Base-by-base conservation (phyloP, 2,329 filamentous ascomycete species). In the Xylaria sp. region DNA sequence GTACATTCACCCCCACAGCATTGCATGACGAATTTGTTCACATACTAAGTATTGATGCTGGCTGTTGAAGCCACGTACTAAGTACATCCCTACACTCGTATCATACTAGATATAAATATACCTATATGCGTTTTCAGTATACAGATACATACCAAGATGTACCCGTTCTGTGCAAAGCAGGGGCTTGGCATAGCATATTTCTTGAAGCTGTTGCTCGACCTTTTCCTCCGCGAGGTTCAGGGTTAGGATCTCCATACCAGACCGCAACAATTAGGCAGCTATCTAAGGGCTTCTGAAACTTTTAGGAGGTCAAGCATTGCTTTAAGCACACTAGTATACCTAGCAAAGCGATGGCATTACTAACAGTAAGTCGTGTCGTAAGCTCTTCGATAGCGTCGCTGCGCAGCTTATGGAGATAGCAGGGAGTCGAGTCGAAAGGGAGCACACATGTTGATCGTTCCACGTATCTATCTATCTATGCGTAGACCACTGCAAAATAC, bases 361-460 rank as follows among this genome's bases (percentile, higher is more conserved):
- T 32, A 21, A 37, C 40, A 59, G 62, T 40, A 27, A 44, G 35
- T 48, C 16, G 27, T 50, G 42, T 54, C 29, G 35, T 63, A 35
- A 63, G 65, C 60, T 68, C 48, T 27, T 63, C 54, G 35, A 53
- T 55, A 58, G 47, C 29, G 35, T n/a, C 37, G 50, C 37, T 63
- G 21, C 44, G 21, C 23, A 42, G 54, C 29, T 37, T 32, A 54
- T 54, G 60, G 53, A 44, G 44, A 25, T 32, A 18, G 29, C 27
- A 59, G 42, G 51, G 50, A 25, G 25, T 53, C 27, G 42, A 44
- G 27, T 53, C 27, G 18, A 53, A 53, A 3, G 27, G 50, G 16
- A 44, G 5, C 5, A 18, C 18, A 44, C 18, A 44, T 25, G 63
- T 44, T 55, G 63, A 60, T 65, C 55, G 25, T 65, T 54, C 29